Percentiles rank a stretch among this genome's conserved stretches.
phyloP scores from a whole-genome alignment of 2,329 filamentous ascomycete species.

The Pyricularia sp. region DNA sequence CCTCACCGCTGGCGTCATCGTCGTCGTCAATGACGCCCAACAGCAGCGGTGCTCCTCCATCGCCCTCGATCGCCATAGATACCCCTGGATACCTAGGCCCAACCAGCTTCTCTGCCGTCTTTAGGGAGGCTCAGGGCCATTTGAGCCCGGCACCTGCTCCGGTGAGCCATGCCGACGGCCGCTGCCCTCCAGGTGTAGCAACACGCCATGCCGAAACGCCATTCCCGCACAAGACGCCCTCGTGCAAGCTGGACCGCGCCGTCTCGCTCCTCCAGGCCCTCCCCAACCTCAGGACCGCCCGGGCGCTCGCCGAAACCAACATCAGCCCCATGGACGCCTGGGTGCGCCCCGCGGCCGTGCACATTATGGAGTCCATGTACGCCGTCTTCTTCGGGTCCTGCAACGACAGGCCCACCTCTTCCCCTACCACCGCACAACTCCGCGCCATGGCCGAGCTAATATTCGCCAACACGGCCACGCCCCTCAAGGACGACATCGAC shows the following conservation, averaged over 20 bases:
- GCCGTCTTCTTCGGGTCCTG: not conserved
- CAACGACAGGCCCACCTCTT: not conserved
- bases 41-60: not conserved
- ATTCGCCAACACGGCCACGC: not conserved
- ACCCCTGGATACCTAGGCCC: slow-evolving; percentile 6
- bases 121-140: slow-evolving; percentile 1
- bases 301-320: not conserved
- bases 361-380: slow-evolving; percentile 4
- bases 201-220: not conserved
- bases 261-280: slow-evolving; percentile 1
- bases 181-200: not conserved
- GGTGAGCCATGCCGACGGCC: not conserved
- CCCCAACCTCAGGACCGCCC: not conserved
- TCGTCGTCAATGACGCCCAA: not conserved
- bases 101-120: slow-evolving; percentile 7
- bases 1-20: not conserved
- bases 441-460: slow-evolving; percentile 3
- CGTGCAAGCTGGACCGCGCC: not conserved
- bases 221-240: not conserved
- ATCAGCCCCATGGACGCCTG: slow-evolving; percentile 5
- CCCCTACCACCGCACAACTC: not conserved
- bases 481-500: not conserved
- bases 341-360: not conserved
- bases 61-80: not conserved
- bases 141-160: not conserved